These are phyloP conservation scores for Populus hybrid DNA, from an alignment of 441 rosid species.

Conservation along the genomic window DNA sequence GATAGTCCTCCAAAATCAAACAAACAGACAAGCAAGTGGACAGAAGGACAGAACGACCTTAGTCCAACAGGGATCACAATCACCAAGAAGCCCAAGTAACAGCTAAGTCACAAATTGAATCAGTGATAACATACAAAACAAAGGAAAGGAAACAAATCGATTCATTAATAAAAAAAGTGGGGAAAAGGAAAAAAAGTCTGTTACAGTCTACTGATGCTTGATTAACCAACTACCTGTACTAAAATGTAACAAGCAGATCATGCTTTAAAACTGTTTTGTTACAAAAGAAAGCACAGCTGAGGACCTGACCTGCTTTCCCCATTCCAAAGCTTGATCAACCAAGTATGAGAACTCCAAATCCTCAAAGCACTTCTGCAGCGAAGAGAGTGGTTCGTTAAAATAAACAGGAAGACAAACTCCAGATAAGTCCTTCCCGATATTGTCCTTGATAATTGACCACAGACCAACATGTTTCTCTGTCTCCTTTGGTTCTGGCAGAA, in stretches of 20 bases:
- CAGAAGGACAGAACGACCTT: no score
- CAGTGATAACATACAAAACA: no score
- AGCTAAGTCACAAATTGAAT: no score
- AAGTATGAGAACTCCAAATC: constrained; percentile 89
- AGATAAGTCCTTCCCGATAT: constrained; percentile 92
- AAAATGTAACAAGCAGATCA: constrained; percentile 26
- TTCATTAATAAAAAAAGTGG: not conserved
- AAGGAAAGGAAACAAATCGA: no score
- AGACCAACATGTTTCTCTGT: constrained; percentile 89
- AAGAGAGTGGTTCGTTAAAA: constrained; percentile 92
- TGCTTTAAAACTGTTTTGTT: constrained; percentile 24
- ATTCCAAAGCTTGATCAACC: constrained; percentile 83
- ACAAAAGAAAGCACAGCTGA: constrained; percentile 26
- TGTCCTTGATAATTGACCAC: constrained; percentile 97
- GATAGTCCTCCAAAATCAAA: no score
- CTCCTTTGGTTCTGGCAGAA: constrained; percentile 91
- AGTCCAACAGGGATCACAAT: no score
- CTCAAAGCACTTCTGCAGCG: constrained; percentile 95
- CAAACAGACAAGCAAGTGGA: no score
- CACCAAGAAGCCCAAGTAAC: no score
- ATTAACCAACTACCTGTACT: constrained; percentile 17
- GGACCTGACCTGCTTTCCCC: constrained; percentile 91
- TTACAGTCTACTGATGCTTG: not conserved
- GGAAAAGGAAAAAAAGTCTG: constrained; percentile 36
- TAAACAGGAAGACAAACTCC: constrained; percentile 98